These are phyloP conservation scores for Capsicum pubescens DNA, from an alignment of 257 asterid species.

Conservation along the genomic window DNA sequence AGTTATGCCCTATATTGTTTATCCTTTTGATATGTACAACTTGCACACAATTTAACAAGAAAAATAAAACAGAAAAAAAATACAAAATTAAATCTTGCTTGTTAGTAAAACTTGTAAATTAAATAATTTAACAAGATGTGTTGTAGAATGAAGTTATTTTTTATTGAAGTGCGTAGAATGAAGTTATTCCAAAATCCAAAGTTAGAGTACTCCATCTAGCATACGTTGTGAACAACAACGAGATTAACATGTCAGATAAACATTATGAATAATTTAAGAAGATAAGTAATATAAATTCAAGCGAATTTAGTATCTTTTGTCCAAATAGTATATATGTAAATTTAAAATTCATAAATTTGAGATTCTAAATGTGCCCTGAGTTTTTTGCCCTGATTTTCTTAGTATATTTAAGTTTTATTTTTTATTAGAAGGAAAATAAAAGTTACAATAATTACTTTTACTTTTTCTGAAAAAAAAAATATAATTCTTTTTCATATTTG, in stretches of 20 bases:
- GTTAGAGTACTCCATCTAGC: neutral
- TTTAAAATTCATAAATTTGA: no score
- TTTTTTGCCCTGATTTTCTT: no score
- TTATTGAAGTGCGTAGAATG: neutral
- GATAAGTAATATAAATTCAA: neutral
- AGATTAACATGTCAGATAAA: neutral
- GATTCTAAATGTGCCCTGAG: fast-evolving
- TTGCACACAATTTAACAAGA: neutral
- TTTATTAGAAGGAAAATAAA: no score
- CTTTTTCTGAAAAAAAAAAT: no score
- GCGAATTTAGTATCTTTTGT: no score
- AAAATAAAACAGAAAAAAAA: neutral
- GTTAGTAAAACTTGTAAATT: neutral
- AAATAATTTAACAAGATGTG: neutral
- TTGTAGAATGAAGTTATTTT: neutral
- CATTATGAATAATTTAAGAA: neutral
- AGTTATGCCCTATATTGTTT: neutral
- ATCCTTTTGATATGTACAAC: neutral
- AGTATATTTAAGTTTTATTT: no score
- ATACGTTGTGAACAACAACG: neutral
- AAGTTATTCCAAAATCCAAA: neutral
- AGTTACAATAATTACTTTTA: no score
- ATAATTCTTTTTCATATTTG: no score
- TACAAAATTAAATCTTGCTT: neutral
- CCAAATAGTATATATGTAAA: no score